A percentile compares a stretch with the other conserved stretches of the same genome.
Conservation (phyloP, 805 yeast species). For the Barnettozyma siamensis region DNA sequence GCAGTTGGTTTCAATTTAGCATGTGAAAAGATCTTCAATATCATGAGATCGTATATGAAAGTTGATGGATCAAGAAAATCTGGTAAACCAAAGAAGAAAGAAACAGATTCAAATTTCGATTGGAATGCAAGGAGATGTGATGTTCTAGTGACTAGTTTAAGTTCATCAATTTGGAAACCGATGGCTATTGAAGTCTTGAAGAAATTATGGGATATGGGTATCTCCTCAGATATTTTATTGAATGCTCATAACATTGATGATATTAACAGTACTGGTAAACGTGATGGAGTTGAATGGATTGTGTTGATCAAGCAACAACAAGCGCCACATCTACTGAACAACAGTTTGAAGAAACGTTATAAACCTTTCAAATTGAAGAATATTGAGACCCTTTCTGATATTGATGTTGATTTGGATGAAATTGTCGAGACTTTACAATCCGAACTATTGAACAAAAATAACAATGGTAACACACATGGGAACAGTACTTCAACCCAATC, state of each 20-base stretch:
- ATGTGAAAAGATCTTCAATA: slow-evolving; percentile 54
- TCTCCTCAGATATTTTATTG: slow-evolving; percentile 66
- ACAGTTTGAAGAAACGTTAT: slow-evolving; percentile 42
- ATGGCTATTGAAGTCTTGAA: slow-evolving; percentile 60
- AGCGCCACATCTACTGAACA: slow-evolving; percentile 10
- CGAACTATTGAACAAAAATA: slow-evolving; percentile 18
- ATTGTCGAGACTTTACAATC: slow-evolving; percentile 39
- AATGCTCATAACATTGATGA: slow-evolving; percentile 55
- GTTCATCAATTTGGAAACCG: slow-evolving; percentile 48
- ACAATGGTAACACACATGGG: not conserved
- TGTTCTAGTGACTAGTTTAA: slow-evolving; percentile 69
- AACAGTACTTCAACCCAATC: not conserved
- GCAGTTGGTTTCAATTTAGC: slow-evolving; percentile 90
- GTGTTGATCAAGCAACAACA: slow-evolving; percentile 68
- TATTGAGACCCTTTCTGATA: slow-evolving; percentile 52
- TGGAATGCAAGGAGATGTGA: slow-evolving; percentile 69
- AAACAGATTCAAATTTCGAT: slow-evolving; percentile 29
- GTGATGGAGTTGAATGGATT: slow-evolving; percentile 72
- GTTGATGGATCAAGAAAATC: slow-evolving; percentile 24
- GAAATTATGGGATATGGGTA: slow-evolving; percentile 68
- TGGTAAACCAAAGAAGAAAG: slow-evolving; percentile 33
- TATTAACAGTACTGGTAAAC: slow-evolving; percentile 52
- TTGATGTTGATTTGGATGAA: slow-evolving; percentile 70
- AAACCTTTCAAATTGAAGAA: slow-evolving; percentile 76
- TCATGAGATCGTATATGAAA: slow-evolving; percentile 44